Base-by-base conservation (phyloP, 164 flowering plant genomes). In the Umbilicus rupestris region DNA sequence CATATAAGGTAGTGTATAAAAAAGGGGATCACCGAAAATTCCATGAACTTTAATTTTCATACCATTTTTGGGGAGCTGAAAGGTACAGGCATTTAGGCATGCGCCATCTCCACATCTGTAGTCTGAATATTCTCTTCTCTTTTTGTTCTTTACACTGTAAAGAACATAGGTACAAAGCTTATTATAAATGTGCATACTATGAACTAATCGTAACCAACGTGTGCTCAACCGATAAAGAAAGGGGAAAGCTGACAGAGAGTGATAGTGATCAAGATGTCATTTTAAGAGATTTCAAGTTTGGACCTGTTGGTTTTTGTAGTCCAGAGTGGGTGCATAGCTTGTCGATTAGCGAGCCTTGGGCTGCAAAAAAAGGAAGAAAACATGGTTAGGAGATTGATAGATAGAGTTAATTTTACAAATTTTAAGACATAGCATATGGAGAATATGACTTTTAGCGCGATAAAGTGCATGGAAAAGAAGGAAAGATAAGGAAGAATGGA, bases 61-160 rank as follows among this genome's bases (percentile, higher is more conserved):
- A 55, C 60, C 60, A 55, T 28, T 55, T 24, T 55, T 55, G 12
- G 28, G 31, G 1, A 12, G 60, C 60, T 55, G 60, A 55, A 55
- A 55, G 60, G 60, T 28, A 55, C 33, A 55, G 60, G 7, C 60
- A 55, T 49, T 49, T 7, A 22, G 30, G 60, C 60, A 28, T 55
- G 60, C 31, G 58, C 58, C 58, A 52, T 52, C 58, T 10, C 50
- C 58, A 10, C 58, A 28, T 55, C 19, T 55, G 35, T 55, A 55
- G 60, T 15, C 60, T 11, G 60, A 55, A 28, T 55, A 55, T 28
- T 55, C 60, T 55, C 33, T 52, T 24, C 6, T 55, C 31, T 55
- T 55, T 55, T 55, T 55, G 60, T 55, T 55, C 28, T 33, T 26
- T 55, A 28, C 60, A 55, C 31, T 55, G 60, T 55, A 55, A 55